Evolutionary conservation across 2,329 filamentous ascomycete species (phyloP).

Genomic region (Tolypocladium endophyticum): DNA sequence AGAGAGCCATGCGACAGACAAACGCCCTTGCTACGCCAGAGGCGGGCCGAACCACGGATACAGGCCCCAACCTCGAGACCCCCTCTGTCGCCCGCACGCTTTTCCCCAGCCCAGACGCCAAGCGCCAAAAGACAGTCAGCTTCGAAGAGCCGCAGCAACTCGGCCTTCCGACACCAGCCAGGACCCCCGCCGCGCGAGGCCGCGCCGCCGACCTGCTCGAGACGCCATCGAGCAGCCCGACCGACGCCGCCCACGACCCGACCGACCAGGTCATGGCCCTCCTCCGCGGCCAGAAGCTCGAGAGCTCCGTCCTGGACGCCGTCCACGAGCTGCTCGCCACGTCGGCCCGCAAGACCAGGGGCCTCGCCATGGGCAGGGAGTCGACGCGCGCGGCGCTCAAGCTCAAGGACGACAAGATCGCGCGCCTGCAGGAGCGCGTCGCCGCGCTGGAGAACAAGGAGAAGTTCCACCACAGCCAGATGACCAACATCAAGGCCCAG

Average conservation of each 20-base stretch:
- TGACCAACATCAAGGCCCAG: constrained; percentile 25
- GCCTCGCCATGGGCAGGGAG: constrained; percentile 55
- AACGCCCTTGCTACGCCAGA: constrained; percentile 15
- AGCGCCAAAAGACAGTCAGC: constrained; percentile 21
- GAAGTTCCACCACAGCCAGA: constrained; percentile 16
- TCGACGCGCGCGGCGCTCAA: constrained; percentile 51
- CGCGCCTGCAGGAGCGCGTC: constrained; percentile 24
- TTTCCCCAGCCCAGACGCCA: constrained; percentile 18
- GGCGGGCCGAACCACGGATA: constrained; percentile 10
- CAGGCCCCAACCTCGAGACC: constrained; percentile 16
- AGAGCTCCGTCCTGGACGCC: constrained; percentile 20
- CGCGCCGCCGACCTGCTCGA: neutral
- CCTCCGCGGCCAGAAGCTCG: constrained; percentile 32
- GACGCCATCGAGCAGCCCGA: constrained; percentile 7
- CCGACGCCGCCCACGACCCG: constrained; percentile 19
- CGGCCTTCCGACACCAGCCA: constrained; percentile 5
- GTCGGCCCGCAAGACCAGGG: constrained; percentile 48
- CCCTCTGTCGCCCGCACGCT: constrained; percentile 25
- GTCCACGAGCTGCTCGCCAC: constrained; percentile 38
- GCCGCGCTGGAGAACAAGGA: constrained; percentile 27
- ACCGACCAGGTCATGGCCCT: constrained; percentile 38
- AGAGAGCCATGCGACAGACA: constrained; percentile 8
- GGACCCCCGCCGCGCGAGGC: constrained; percentile 4
- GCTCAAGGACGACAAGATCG: constrained; percentile 43
- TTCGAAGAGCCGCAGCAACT: constrained; percentile 13